Evolutionary conservation across 2,329 filamentous ascomycete genomes (phyloP), one percentile per base, ranked within the genome.

Genomic region (Acephala macrosclerotiorum): DNA sequence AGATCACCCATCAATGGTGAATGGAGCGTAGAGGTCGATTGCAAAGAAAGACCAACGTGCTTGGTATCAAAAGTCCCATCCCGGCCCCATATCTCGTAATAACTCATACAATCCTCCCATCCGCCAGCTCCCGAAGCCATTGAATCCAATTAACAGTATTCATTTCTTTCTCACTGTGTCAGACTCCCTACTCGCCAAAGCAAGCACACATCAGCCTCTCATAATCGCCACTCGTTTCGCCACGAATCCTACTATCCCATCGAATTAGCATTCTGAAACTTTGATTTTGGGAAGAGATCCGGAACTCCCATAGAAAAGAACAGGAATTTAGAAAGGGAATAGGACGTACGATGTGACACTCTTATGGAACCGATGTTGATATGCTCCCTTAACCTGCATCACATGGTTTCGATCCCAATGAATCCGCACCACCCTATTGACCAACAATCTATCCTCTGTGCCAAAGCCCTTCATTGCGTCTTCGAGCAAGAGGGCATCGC

Each of bases 191-290:
- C 58, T 67, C 65, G 12, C 65, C 65, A 18, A 67, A 57, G 58
- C 63, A 63, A 67, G 91, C 93, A 70, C 96, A 79, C 86, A 97
- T 84, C 74, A 95, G 79, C 71, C 81, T 86, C 80, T 92, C 84
- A 73, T 96, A 97, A 78, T 97, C 91, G 4, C 94, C 92, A 67
- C 91, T 92, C 5, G 93, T 96, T 83, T 98, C 95, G 2, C 90
- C 88, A 75, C 87, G 87, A 74, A 98, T 91, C 57, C 93, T 84
- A 63, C 83, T 82, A 42, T n/a, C n/a, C n/a, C 29, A 33, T 33
- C 29, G 9, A 9, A 5, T 33, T 33, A 33, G 29, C 29, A 33
- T 9, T 33, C 4, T 33, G 4, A 33, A 9, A 33, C 4, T 33
- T 33, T 9, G 9, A 33, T 5, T 4, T 33, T 33, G 29, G 29